A percentile compares a stretch with the other conserved stretches of the same genome.
Conservation (phyloP, 1,284 basidiomycete genomes). For the Lignosus rhinocerotis region DNA sequence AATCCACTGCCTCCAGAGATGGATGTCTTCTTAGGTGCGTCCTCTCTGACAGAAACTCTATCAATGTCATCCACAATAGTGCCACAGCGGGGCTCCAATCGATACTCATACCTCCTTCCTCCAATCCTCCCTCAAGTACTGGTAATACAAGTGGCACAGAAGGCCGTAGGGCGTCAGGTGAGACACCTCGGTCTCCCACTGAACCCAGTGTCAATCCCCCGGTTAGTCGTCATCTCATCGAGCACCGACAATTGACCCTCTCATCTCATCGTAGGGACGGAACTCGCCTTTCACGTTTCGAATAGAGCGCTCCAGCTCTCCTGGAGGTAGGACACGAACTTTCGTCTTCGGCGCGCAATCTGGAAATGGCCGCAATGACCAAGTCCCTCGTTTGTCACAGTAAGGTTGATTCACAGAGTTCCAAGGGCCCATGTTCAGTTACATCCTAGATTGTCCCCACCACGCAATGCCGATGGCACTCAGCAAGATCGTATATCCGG, state of each 20-base stretch:
- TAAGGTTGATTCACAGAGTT: slow-evolving; percentile 19
- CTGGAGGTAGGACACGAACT: slow-evolving; percentile 40
- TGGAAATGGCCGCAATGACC: slow-evolving; percentile 13
- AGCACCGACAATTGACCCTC: not conserved
- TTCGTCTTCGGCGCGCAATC: slow-evolving; percentile 45
- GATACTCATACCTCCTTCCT: slow-evolving; percentile 3
- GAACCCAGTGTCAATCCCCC: slow-evolving; percentile 2
- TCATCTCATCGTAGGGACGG: slow-evolving; percentile 12
- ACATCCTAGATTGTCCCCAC: slow-evolving; percentile 10
- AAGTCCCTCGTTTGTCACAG: slow-evolving; percentile 33
- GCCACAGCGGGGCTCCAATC: slow-evolving; percentile 20
- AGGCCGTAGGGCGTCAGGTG: slow-evolving; percentile 5
- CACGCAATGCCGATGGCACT: slow-evolving; percentile 23
- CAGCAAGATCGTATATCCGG: slow-evolving; percentile 48
- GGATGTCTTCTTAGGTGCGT: slow-evolving; percentile 49
- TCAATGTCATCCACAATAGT: not conserved
- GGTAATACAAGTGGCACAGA: slow-evolving; percentile 5
- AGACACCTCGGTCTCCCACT: not conserved
- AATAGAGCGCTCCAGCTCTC: slow-evolving; percentile 36
- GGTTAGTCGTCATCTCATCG: not conserved
- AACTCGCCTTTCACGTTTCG: slow-evolving; percentile 39
- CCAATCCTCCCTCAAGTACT: slow-evolving; percentile 2
- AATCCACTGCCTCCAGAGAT: slow-evolving; percentile 37
- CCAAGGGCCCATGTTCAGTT: slow-evolving; percentile 4
- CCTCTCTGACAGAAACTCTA: slow-evolving; percentile 2